Conservation (phyloP, 2,329 filamentous ascomycete species). For the Coniochaeta sp. region DNA sequence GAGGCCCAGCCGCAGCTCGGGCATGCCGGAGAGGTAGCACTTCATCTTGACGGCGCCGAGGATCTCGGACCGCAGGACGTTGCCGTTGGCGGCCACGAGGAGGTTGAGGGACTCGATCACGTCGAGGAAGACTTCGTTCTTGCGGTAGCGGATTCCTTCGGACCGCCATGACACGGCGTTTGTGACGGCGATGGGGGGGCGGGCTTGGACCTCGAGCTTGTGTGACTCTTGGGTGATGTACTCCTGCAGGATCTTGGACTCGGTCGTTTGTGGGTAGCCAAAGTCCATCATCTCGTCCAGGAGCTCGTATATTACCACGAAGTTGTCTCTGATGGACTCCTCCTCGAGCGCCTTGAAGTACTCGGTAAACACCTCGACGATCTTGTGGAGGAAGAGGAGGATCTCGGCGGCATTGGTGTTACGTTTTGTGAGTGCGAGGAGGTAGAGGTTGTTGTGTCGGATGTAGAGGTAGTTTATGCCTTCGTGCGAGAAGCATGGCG, state of each 20-base stretch:
- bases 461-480: conserved; percentile 99
- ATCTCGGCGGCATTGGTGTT: conserved; percentile 99
- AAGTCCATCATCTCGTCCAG: conserved; percentile 99
- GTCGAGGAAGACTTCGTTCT: conserved; percentile 98
- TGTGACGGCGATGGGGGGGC: conserved; percentile 94
- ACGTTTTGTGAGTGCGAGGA: conserved; percentile 94
- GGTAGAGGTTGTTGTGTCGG: conserved; percentile 97
- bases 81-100: conserved; percentile 87
- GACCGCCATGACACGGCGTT: conserved; percentile 98
- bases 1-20: conserved; percentile 83
- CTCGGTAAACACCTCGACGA: conserved; percentile 98
- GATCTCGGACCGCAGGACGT: conserved; percentile 92
- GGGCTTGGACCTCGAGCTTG: conserved; percentile 93
- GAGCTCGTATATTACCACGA: conserved; percentile 97
- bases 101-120: conserved; percentile 96
- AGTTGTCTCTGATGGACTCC: conserved; percentile 98
- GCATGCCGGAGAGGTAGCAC: conserved; percentile 97
- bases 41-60: conserved; percentile 99
- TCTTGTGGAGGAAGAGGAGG: conserved; percentile 92
- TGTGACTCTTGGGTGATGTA: conserved; percentile 99
- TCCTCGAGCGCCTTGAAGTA: conserved; percentile 99
- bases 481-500: conserved; percentile 96
- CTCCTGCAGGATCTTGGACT: conserved; percentile 97
- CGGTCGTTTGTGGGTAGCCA: conserved; percentile 96
- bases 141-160: conserved; percentile 95